Base-by-base conservation (phyloP, 257 asterid genomes). In the Fraxinus americana region DNA sequence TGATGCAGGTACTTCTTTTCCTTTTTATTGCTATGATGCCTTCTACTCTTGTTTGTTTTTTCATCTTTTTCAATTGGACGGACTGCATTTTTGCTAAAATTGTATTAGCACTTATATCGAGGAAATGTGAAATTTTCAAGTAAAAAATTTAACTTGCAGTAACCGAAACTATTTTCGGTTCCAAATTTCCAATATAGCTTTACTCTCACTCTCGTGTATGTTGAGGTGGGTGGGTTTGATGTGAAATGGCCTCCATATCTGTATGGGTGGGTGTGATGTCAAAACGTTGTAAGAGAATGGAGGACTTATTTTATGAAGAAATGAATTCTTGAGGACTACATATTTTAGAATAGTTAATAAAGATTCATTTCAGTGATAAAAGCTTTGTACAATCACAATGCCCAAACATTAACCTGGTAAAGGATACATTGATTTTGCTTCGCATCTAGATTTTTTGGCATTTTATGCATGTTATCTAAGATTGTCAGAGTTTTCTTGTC, bases 1-100 rank as follows among this genome's bases (percentile, higher is more conserved):
- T 92, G 52, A 89, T 92, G 96, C 98, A 92, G 98, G 98, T 93
- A 85, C 29, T 39, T 29, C 27, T 70, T 72, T 9, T 30, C 5
- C 32, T 7, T 10, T 39, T 29, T 39, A 21, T 34, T 61, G 67
- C 72, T 41, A n/a, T 12, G 19, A 23, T 75, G 30, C 27, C 11
- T 21, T 59, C 29, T n/a, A 21, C 59, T 25, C 77, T 21, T 59
- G 25, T 59, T 71, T 57, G 32, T 11, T 30, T 43, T n/a, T 19
- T 8, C 67, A 57, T 16, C 69, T 19, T 57, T 72, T 77, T 74
- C 17, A 25, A 9, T 25, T 32, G 17, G 19, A 45, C 68, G 32
- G 77, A 25, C 35, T 57, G 21, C 32, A 41, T 17, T 67, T 75
- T 36, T 29, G 63, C 21, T 7, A 12, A 54, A n/a, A 59, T 63